Conservation (phyloP, 768 basidiomycete genomes). For the Hericium alpestre region DNA sequence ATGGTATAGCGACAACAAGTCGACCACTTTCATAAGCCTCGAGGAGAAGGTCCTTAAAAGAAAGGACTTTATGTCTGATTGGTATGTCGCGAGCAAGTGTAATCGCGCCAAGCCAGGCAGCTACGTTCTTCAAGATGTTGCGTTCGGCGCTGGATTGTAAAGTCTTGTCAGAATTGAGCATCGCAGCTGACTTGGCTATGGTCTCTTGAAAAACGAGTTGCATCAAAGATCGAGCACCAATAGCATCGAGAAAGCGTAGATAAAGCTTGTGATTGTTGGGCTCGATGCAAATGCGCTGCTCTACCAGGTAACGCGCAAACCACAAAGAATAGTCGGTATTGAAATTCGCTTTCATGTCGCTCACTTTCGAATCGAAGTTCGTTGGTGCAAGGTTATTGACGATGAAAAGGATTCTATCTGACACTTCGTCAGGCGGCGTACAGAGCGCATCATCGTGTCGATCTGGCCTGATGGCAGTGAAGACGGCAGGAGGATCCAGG, state of each 20-base stretch:
- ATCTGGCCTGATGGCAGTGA: conserved; percentile 74
- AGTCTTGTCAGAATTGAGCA: conserved; percentile 89
- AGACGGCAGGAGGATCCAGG: conserved; percentile 43
- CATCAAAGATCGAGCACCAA: conserved; percentile 56
- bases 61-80: conserved; percentile 85
- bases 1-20: conserved; percentile 89
- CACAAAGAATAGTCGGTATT: conserved; percentile 78
- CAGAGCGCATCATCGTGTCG: conserved; percentile 47
- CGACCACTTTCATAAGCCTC: conserved; percentile 92
- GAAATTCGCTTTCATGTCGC: conserved; percentile 80
- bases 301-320: conserved; percentile 97
- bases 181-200: conserved; percentile 68
- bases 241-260: conserved; percentile 81
- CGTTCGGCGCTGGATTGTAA: conserved; percentile 80
- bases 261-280: conserved; percentile 96
- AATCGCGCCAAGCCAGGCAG: conserved; percentile 87
- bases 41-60: conserved; percentile 94
- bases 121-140: conserved; percentile 84
- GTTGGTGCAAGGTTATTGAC: conserved; percentile 94
- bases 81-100: conserved; percentile 89
- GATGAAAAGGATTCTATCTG: conserved; percentile 93
- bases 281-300: conserved; percentile 90
- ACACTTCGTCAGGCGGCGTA: conserved; percentile 73
- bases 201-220: conserved; percentile 91
- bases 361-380: conserved; percentile 82